Evolutionary conservation across 176 grass and related monocot genomes (phyloP), one percentile per base, ranked within the genome.

Genomic region (Avena insularis): DNA sequence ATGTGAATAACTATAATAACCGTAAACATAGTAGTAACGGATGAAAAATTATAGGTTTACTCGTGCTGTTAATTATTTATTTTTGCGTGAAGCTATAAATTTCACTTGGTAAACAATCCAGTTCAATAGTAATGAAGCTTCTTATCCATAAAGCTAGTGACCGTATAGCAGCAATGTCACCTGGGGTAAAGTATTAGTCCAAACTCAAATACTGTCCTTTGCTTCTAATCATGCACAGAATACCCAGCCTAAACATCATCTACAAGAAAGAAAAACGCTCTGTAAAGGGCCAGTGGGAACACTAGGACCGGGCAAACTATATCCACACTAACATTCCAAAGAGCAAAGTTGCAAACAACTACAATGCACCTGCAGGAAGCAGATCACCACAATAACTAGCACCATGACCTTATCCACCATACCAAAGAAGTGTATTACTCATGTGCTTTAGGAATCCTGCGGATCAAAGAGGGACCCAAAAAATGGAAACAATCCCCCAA

Each of bases 1-100:
- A 49, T 31, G 29, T 59, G 8, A 54, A 61, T 13, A 75, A 5
- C 48, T 85, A 54, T 53, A 77, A n/a, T 29, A 87, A 61, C 65
- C 45, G 14, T 79, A 71, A 79, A 43, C 40, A 7, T 43, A 43
- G 40, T 43, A 43, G 40, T 43, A 43, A 43, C 40, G 6, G 40
- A 43, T 43, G 40, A 43, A 43, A 43, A 43, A 7, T 43, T 43
- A 43, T 43, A 43, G 40, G 40, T 43, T 43, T 6, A 43, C 40
- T 43, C 40, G 40, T 43, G 40, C 40, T 0, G 40, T 43, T 43
- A 43, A 5, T 43, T 43, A 5, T 43, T 6, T 43, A 8, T 43
- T 43, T 8, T 5, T 43, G 40, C 40, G 6, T 43, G 40, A 43
- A 43, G 6, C 40, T 43, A 43, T 43, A 43, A 43, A 53, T 53